Evolutionary conservation across 2,329 filamentous ascomycete species (phyloP).

Genomic region (Cadophora sp.): DNA sequence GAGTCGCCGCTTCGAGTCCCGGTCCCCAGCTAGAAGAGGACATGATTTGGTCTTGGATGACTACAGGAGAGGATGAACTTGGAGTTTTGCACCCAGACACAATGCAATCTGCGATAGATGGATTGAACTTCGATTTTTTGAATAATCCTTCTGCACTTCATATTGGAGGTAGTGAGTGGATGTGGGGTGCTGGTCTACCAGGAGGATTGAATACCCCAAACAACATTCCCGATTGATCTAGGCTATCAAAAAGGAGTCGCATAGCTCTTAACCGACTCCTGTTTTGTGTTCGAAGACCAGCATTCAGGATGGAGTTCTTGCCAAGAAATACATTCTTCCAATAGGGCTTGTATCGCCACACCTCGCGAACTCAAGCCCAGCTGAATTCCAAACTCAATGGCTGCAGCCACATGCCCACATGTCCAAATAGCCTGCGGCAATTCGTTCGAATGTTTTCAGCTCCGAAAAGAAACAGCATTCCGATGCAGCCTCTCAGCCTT

Average conservation of each 20-base stretch:
- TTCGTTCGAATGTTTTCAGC: background rate
- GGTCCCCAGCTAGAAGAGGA: background rate
- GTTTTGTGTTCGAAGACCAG: background rate
- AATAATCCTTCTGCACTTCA: slow-evolving; percentile 5
- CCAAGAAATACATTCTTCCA: background rate
- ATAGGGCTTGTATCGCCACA: slow-evolving; percentile 9
- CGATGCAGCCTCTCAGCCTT: background rate
- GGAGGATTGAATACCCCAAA: background rate
- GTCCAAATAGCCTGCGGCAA: background rate
- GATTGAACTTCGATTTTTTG: slow-evolving; percentile 17
- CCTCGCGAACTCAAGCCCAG: background rate
- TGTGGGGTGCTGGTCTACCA: background rate
- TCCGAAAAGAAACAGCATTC: background rate
- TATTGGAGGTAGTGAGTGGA: slow-evolving; percentile 15
- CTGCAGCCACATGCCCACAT: slow-evolving; percentile 5
- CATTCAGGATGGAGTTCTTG: background rate
- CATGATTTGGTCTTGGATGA: slow-evolving; percentile 17
- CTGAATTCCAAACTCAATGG: slow-evolving; percentile 4
- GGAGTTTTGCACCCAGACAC: slow-evolving; percentile 12
- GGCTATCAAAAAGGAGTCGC: too few species aligned
- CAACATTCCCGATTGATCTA: background rate
- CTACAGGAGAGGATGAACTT: background rate
- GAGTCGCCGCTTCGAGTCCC: background rate
- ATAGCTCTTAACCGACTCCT: too few species aligned
- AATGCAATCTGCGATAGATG: slow-evolving; percentile 16